Conservation (phyloP, 2,329 filamentous ascomycete genomes). For the Cryoendolithus antarcticus region DNA sequence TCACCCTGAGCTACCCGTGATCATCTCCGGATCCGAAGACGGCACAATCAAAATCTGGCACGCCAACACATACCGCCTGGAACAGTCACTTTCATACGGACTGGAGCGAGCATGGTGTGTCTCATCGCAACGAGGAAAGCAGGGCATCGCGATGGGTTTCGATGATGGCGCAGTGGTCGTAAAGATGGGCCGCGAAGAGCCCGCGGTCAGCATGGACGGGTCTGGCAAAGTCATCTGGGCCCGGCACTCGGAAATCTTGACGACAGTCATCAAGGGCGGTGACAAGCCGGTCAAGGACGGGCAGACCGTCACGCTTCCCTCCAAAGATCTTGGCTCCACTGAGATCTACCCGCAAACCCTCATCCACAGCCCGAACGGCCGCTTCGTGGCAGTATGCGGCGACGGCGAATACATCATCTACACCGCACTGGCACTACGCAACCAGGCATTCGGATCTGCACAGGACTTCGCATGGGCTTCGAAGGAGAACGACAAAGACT, state of each 20-base stretch:
- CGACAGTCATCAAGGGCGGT: conserved; percentile 85
- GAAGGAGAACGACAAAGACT: conserved; percentile 97
- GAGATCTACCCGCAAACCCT: conserved; percentile 95
- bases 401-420: conserved; percentile 99
- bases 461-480: conserved; percentile 95
- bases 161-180: conserved; percentile 96
- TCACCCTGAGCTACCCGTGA: conserved; percentile 90
- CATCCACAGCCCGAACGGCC: conserved; percentile 88
- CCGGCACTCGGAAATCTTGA: conserved; percentile 86
- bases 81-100: conserved; percentile 92
- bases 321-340: conserved; percentile 90
- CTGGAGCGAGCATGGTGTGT: conserved; percentile 97
- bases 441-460: conserved; percentile 92
- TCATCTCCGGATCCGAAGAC: conserved; percentile 95
- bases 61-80: conserved; percentile 89
- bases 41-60: conserved; percentile 98
- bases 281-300: conserved; percentile 80
- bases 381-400: conserved; percentile 83
- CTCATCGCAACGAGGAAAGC: conserved; percentile 84
- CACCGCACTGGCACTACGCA: conserved; percentile 88
- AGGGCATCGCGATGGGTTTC: conserved; percentile 89
- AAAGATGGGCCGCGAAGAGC: conserved; percentile 94
- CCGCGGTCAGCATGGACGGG: conserved; percentile 91
- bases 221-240: conserved; percentile 97
- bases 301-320: conserved; percentile 69